A percentile compares a stretch with the other conserved stretches of the same genome.
These are phyloP conservation scores for Brettanomyces sp. DNA, from an alignment of 805 yeast genomes.

Conservation along the genomic window DNA sequence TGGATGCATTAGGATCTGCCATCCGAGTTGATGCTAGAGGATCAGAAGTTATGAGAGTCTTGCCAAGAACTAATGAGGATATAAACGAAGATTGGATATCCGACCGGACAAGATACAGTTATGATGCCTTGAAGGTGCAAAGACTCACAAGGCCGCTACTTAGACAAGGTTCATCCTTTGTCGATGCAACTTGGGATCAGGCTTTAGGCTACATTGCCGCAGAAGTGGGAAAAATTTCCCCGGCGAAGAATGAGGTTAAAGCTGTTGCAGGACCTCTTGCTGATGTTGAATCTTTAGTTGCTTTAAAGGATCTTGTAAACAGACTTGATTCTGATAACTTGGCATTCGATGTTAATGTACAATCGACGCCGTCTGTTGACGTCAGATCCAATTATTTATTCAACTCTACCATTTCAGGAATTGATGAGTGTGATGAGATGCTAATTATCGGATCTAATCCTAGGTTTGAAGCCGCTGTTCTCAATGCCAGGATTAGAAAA, in stretches of 20 bases:
- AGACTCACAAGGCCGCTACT: constrained; percentile 75
- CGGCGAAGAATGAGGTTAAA: constrained; percentile 63
- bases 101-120: constrained; percentile 79
- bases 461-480: constrained; percentile 82
- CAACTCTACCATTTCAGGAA: constrained; percentile 70
- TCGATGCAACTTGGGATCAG: constrained; percentile 79
- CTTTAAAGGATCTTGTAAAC: constrained; percentile 71
- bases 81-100: constrained; percentile 88
- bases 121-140: constrained; percentile 80
- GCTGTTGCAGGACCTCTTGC: constrained; percentile 75
- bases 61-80: constrained; percentile 80
- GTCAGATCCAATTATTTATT: constrained; percentile 71
- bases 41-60: constrained; percentile 75
- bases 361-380: constrained; percentile 57
- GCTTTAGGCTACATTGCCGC: constrained; percentile 63
- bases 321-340: constrained; percentile 73
- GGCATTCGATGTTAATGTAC: constrained; percentile 58
- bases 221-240: constrained; percentile 46
- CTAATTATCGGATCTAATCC: constrained; percentile 81
- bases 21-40: constrained; percentile 83
- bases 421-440: constrained; percentile 76
- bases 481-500: constrained; percentile 75
- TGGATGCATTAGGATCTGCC: constrained; percentile 77
- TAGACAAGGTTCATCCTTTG: constrained; percentile 59
- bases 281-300: constrained; percentile 77